Evolutionary conservation across 441 rosid species (phyloP).

Genomic region (Aquilaria agallochum): DNA sequence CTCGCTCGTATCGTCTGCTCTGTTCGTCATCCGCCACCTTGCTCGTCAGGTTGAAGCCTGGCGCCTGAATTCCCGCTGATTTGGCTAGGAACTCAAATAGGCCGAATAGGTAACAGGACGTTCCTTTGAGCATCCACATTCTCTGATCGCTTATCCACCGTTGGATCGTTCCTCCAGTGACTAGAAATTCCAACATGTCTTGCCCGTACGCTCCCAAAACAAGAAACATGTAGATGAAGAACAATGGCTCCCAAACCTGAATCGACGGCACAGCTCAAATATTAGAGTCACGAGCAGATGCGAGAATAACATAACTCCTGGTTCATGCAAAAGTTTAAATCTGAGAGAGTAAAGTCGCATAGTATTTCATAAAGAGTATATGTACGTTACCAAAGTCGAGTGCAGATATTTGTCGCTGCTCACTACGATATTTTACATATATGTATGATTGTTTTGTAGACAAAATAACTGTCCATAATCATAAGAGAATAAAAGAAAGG

Average conservation of each 20-base stretch:
- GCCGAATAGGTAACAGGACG: constrained; percentile 38
- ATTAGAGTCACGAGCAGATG: too few relatives aligned
- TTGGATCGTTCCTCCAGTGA: constrained; percentile 34
- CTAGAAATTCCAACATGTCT: constrained; percentile 37
- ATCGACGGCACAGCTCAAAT: neutral
- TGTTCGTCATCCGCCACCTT: constrained; percentile 42
- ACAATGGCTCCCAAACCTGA: constrained; percentile 56
- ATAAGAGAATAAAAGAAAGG: neutral
- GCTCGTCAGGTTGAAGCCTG: constrained; percentile 43
- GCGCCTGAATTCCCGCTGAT: constrained; percentile 33
- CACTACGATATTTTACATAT: too few relatives aligned
- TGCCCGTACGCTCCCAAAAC: constrained; percentile 55
- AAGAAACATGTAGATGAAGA: constrained; percentile 48
- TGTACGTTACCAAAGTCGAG: too few relatives aligned
- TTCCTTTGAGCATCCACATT: constrained; percentile 52
- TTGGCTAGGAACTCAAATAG: constrained; percentile 38
- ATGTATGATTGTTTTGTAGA: too few relatives aligned
- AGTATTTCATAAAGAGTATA: too few relatives aligned
- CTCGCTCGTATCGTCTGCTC: constrained; percentile 46
- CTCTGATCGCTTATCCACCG: constrained; percentile 82
- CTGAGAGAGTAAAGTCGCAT: too few relatives aligned
- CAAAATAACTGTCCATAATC: neutral
- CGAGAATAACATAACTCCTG: too few relatives aligned
- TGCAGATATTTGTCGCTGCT: too few relatives aligned
- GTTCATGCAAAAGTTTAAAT: too few relatives aligned